phyloP scores from a whole-genome alignment of 805 yeast species.

The Ogataea nonfermentans region DNA sequence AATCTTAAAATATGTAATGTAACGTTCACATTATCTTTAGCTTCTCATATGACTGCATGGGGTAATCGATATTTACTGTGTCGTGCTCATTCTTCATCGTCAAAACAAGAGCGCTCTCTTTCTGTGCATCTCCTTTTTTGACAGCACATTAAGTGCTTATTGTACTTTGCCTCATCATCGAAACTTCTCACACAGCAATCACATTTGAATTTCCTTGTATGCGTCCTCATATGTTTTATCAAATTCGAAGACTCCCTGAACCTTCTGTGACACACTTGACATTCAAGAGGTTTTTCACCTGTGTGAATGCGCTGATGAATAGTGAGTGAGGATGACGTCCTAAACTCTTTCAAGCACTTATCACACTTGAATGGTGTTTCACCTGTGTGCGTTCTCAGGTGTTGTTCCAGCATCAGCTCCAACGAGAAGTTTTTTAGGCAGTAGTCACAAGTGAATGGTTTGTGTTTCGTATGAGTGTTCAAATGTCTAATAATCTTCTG shows the following conservation, averaged over 20 bases:
- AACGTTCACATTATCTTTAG: no score
- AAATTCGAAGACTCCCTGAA: constrained; percentile 89
- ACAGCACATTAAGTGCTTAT: constrained; percentile 38
- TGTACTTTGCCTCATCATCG: constrained; percentile 41
- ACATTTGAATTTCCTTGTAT: constrained; percentile 54
- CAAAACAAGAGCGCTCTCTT: constrained; percentile 6
- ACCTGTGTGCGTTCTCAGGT: constrained; percentile 81
- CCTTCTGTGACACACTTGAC: constrained; percentile 77
- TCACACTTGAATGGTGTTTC: constrained; percentile 82
- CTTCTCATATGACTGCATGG: no score
- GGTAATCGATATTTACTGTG: no score
- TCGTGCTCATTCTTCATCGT: no score
- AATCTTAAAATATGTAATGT: background rate
- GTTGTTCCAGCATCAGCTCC: constrained; percentile 75
- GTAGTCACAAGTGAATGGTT: constrained; percentile 68
- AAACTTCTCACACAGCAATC: constrained; percentile 52
- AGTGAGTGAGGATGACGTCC: constrained; percentile 77
- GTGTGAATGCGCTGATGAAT: constrained; percentile 86
- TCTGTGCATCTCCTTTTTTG: constrained; percentile 6
- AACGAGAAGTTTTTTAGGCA: constrained; percentile 78
- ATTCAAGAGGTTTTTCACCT: constrained; percentile 82
- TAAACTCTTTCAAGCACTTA: constrained; percentile 72
- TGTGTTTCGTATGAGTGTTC: constrained; percentile 81
- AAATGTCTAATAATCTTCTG: constrained; percentile 86
- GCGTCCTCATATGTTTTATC: constrained; percentile 84